Evolutionary conservation across 371 early-diverging fungal species (phyloP).

Genomic region (Zychaea mexicana): DNA sequence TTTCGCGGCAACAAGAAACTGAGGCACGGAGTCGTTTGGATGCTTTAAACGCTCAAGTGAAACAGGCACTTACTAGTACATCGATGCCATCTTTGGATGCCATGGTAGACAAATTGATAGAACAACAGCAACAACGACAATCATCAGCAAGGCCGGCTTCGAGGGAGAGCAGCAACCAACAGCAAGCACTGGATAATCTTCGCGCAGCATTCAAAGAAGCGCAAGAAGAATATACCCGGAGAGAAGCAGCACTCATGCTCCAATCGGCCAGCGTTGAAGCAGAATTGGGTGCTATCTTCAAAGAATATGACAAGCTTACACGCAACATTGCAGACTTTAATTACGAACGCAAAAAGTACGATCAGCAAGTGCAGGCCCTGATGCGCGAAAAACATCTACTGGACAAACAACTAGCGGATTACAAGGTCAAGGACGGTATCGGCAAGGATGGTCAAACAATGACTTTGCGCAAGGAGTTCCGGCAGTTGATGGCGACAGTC

Average conservation of each 20-base stretch:
- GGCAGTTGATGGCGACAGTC: constrained; percentile 51
- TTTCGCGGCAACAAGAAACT: neutral
- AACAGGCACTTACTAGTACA: neutral
- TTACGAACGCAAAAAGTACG: constrained; percentile 37
- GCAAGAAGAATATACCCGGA: constrained; percentile 30
- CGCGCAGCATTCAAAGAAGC: constrained; percentile 13
- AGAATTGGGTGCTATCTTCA: constrained; percentile 40
- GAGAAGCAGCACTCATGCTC: constrained; percentile 38
- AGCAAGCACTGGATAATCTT: neutral
- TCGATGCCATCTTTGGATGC: constrained; percentile 1
- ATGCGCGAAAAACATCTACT: constrained; percentile 27
- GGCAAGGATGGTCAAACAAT: constrained; percentile 33
- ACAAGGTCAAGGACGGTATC: constrained; percentile 20
- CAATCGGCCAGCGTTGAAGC: constrained; percentile 43
- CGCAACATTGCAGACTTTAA: constrained; percentile 50
- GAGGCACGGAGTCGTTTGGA: neutral
- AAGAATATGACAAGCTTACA: constrained; percentile 55
- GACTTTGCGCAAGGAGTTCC: constrained; percentile 57
- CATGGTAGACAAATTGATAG: neutral
- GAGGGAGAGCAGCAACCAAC: neutral
- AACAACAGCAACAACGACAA: neutral
- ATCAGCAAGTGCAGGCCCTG: constrained; percentile 22
- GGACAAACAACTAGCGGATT: constrained; percentile 34
- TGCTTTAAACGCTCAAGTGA: neutral
- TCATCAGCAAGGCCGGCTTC: neutral